Evolutionary conservation across 768 basidiomycete genomes (phyloP), one percentile per base, ranked within the genome.

Genomic region (Pluteus cervinus): DNA sequence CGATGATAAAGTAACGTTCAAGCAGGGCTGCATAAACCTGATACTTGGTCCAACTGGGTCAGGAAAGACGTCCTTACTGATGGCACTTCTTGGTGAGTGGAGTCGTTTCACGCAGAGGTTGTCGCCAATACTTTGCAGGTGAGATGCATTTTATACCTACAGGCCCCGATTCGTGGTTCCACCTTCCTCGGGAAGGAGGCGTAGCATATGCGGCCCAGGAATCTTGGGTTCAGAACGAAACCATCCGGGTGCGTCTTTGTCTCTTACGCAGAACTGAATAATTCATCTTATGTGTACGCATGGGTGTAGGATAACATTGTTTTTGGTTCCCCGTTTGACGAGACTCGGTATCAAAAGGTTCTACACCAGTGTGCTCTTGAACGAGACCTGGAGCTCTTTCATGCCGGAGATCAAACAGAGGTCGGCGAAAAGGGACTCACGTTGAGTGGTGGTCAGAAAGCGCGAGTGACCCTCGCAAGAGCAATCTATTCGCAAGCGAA

Each of bases 181-280:
- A 73, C 43, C 68, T 88, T 3, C 86, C 86, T 29, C 64, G 82
- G 5, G 58, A 54, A 3, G 66, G 66, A 2, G 84, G 86, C 6
- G 68, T 90, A 20, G 77, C 83, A 5, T 88, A 85, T 54, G 80
- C 82, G 5, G 80, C 80, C 1, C 86, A 91, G 52, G 84, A 86
- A 51, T 77, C 82, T 2, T 91, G 85, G 85, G 77, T 87, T 8
- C 73, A 81, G 56, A 86, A 82, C 43, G 81, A 79, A 40, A 85
- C 82, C 0, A 80, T 86, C 34, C 66, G 61, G 50, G 78, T 75
- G 28, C 22, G 44, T 36, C 18, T 11, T 31, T 21, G n/a, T 4
- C 24, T 24, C n/a, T n/a, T n/a, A n/a, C n/a, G n/a, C n/a, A n/a
- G n/a, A n/a, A n/a, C n/a, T n/a, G n/a, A n/a, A n/a, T n/a, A n/a